phyloP scores from a whole-genome alignment of 176 grass and related monocot species.

The Aegilops sharonensis region DNA sequence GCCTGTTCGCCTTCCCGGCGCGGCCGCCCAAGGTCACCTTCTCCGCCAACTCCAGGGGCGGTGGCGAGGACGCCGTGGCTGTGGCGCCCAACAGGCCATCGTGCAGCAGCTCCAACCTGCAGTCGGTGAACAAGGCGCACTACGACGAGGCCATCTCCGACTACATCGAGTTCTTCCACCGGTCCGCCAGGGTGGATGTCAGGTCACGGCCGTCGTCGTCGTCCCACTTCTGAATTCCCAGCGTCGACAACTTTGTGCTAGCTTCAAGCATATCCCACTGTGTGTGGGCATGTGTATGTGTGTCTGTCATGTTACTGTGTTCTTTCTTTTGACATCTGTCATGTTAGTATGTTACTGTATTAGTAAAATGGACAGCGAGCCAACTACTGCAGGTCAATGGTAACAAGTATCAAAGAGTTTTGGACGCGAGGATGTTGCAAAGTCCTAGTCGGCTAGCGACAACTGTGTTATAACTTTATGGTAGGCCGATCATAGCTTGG shows the following conservation, averaged over 20 bases:
- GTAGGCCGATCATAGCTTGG: too few relatives aligned
- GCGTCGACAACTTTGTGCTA: not conserved
- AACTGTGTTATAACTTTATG: too few relatives aligned
- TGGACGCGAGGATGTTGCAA: too few relatives aligned
- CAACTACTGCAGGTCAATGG: too few relatives aligned
- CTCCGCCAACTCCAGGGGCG: not conserved
- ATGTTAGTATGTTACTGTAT: too few relatives aligned
- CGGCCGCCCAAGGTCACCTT: constrained; percentile 57
- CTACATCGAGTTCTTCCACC: constrained; percentile 90
- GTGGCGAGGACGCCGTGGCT: not conserved
- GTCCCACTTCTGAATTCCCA: not conserved
- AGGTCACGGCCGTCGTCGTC: constrained; percentile 19
- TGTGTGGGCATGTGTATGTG: too few relatives aligned
- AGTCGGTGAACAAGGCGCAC: constrained; percentile 68
- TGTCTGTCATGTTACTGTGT: too few relatives aligned
- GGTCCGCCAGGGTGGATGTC: constrained; percentile 51
- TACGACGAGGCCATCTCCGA: constrained; percentile 93
- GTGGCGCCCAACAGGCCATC: constrained; percentile 45
- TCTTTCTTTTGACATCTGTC: too few relatives aligned
- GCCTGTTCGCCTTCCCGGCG: constrained; percentile 60
- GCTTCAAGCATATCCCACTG: too few relatives aligned
- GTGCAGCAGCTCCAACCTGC: constrained; percentile 54
- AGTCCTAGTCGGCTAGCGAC: too few relatives aligned
- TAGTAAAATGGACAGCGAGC: too few relatives aligned
- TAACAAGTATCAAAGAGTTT: too few relatives aligned